Conservation (phyloP, 2,329 filamentous ascomycete genomes). For the Didymella arachidicola region DNA sequence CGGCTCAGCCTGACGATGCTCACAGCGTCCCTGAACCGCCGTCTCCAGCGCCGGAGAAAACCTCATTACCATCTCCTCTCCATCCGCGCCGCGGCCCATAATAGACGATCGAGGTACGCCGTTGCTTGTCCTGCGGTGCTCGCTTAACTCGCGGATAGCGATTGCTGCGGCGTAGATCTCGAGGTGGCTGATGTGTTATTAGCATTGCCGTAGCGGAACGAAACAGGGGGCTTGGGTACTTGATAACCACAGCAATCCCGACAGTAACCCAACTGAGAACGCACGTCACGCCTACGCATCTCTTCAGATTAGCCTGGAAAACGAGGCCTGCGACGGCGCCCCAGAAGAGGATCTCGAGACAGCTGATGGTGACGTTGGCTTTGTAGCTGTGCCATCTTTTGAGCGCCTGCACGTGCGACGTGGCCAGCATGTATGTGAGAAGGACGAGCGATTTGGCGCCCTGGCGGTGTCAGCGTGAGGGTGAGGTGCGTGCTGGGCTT, state of each 20-base stretch:
- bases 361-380: constrained; percentile 53
- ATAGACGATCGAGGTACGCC: constrained; percentile 29
- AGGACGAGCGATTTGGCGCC: constrained; percentile 54
- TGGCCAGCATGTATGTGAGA: constrained; percentile 53
- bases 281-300: constrained; percentile 29
- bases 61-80: constrained; percentile 12
- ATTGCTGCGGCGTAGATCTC: constrained; percentile 18
- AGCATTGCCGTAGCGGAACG: background rate
- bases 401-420: constrained; percentile 46
- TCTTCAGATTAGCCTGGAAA: constrained; percentile 28
- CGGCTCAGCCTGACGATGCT: background rate
- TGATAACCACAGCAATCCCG: constrained; percentile 23
- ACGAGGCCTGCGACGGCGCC: constrained; percentile 46
- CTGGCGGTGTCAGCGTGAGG: constrained; percentile 17
- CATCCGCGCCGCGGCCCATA: constrained; percentile 41
- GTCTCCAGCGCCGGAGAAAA: background rate
- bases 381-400: constrained; percentile 52
- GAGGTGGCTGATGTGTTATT: constrained; percentile 8
- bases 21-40: background rate
- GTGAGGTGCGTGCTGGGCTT: background rate
- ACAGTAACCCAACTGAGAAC: constrained; percentile 34
- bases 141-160: constrained; percentile 22
- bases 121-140: constrained; percentile 11
- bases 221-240: constrained; percentile 8
- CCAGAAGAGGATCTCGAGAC: constrained; percentile 56